Conservation (phyloP, 495 filamentous ascomycete genomes). For the Chaetomium tenue region DNA sequence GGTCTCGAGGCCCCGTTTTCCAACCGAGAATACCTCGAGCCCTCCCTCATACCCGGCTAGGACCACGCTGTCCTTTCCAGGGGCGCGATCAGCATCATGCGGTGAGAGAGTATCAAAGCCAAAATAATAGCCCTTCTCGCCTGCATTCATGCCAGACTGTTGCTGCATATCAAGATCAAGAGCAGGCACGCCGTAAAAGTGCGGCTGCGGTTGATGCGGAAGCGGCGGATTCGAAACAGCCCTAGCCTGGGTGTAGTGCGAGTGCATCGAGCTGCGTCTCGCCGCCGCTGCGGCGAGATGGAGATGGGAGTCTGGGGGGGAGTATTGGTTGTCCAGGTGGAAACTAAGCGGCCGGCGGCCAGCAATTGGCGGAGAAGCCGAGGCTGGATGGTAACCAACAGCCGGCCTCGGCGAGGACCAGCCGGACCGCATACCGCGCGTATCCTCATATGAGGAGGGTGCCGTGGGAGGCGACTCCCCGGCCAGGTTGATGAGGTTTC, state of each 20-base stretch:
- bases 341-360: constrained; percentile 51
- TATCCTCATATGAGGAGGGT: constrained; percentile 56
- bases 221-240: constrained; percentile 60
- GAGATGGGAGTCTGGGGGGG: constrained; percentile 45
- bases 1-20: constrained; percentile 62
- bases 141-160: constrained; percentile 53
- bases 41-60: constrained; percentile 73
- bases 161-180: constrained; percentile 64
- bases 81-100: constrained; percentile 45
- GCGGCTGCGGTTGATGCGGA: constrained; percentile 77
- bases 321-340: constrained; percentile 50
- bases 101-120: constrained; percentile 69
- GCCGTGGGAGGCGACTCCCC: constrained; percentile 55
- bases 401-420: constrained; percentile 45
- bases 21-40: constrained; percentile 67
- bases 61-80: constrained; percentile 64
- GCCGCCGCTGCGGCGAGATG: constrained; percentile 45
- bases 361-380: constrained; percentile 49
- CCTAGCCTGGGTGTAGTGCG: constrained; percentile 49
- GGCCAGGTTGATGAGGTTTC: constrained; percentile 53
- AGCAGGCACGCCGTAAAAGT: constrained; percentile 64
- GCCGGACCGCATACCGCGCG: constrained; percentile 41
- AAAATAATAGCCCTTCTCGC: constrained; percentile 67
- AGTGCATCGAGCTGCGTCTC: constrained; percentile 60
- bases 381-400: constrained; percentile 42